Evolutionary conservation across 768 basidiomycete species (phyloP), one percentile per base, ranked within the genome.

Genomic region (Lentinus tigrinus): DNA sequence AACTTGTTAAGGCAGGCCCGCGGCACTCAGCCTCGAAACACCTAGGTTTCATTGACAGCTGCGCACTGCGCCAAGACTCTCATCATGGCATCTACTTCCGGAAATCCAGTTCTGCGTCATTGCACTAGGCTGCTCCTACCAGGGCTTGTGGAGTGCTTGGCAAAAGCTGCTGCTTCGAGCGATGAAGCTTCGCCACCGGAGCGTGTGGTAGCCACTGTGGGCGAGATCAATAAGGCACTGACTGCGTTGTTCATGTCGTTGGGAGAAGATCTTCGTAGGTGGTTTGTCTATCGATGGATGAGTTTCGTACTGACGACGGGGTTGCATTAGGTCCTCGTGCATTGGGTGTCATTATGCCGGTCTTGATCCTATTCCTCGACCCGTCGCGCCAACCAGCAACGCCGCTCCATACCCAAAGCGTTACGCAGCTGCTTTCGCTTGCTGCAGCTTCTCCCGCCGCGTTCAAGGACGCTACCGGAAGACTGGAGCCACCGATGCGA

Each of bases 1-100:
- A 17, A 23, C 42, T 37, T 2, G 34, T 40, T 65, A 3, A 27
- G 5, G 47, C 26, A 58, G 37, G 42, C 14, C 8, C 21, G 42
- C 26, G 23, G 44, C 34, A 37, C 51, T 27, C 24, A 16, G 19
- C n/a, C 34, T 50, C n/a, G 47, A 43, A 3, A 40, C 55, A 19
- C 47, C 24, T 56, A 97, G 92, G 76, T 86, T 39, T 85, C 89
- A 1, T 70, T 93, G n/a, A 91, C 91, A 2, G 94, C 95, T 1
- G 84, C 89, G 2, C 93, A 98, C 65, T 98, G 96, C 66, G 85
- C 90, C 1, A 91, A 90, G 68, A 95, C 95, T 0, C 74, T 98
- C 40, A 79, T 93, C 36, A 70, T 83, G 5, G 86, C 95, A 2
- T 88, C 93, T 0, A 75, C 81, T 2, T 75, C 85, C 3, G 87